phyloP scores from a whole-genome alignment of 176 grass and related monocot species.

The Themeda triandra region DNA sequence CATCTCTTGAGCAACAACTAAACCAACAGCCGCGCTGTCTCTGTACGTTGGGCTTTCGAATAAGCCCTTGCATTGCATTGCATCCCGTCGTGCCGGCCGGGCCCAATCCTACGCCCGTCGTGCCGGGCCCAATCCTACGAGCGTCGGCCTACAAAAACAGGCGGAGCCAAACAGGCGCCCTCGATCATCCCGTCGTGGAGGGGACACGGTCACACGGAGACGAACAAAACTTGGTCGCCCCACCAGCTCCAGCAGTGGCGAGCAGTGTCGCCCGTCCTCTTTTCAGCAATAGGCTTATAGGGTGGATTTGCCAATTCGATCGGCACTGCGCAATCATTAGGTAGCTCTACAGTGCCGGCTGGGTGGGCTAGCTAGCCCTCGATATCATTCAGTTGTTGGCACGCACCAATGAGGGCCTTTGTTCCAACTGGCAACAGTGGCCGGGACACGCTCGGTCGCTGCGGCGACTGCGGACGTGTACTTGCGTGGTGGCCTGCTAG shows the following conservation, averaged over 20 bases:
- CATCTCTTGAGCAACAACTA: no score
- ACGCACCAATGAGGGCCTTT: not conserved
- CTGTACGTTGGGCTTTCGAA: no score
- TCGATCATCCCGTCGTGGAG: no score
- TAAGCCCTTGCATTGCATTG: no score
- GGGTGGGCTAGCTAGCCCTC: not conserved
- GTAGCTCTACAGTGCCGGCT: not conserved
- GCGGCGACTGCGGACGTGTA: not conserved
- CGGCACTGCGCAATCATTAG: not conserved
- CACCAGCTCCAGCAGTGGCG: not conserved
- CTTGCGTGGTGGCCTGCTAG: not conserved
- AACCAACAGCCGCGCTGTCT: no score
- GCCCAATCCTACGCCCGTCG: no score
- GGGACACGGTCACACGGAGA: no score
- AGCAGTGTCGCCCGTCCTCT: not conserved
- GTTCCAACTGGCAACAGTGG: conserved; percentile 2
- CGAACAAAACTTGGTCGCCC: no score
- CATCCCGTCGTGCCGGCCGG: no score
- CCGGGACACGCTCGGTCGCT: not conserved
- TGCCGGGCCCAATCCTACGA: not conserved
- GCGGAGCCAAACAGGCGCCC: no score
- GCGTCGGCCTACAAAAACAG: no score
- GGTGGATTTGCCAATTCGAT: not conserved
- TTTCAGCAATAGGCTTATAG: not conserved
- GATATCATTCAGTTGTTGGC: not conserved